Evolutionary conservation across 768 basidiomycete species (phyloP).

Genomic region (Lentinula raphanica): DNA sequence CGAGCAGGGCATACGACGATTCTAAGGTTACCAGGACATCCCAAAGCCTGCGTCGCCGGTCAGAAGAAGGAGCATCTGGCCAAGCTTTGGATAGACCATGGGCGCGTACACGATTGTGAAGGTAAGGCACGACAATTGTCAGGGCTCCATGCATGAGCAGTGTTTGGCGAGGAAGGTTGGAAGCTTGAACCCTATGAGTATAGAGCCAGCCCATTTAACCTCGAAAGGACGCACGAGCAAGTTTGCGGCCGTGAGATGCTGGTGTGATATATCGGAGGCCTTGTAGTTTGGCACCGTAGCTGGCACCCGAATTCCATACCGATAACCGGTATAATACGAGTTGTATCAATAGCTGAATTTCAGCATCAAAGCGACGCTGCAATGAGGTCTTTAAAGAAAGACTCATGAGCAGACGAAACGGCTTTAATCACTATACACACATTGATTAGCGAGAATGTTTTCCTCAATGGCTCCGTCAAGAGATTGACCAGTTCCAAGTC

Average conservation of each 20-base stretch:
- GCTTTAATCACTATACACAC: constrained; percentile 34
- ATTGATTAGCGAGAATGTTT: constrained; percentile 60
- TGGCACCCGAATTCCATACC: constrained; percentile 74
- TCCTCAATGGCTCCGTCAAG: constrained; percentile 76
- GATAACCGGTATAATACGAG: constrained; percentile 76
- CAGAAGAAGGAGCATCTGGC: constrained; percentile 85
- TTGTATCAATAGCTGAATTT: constrained; percentile 65
- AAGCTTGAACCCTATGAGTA: constrained; percentile 36
- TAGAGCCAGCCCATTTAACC: constrained; percentile 4
- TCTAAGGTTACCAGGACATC: constrained; percentile 60
- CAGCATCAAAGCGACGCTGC: constrained; percentile 64
- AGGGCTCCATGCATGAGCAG: constrained; percentile 65
- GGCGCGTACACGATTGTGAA: constrained; percentile 66
- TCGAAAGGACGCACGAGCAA: constrained; percentile 32
- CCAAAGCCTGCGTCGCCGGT: constrained; percentile 73
- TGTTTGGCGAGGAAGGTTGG: constrained; percentile 56
- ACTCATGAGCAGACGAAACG: constrained; percentile 14
- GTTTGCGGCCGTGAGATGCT: constrained; percentile 13
- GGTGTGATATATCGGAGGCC: constrained; percentile 58
- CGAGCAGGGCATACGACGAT: constrained; percentile 55
- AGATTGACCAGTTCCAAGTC: constrained; percentile 84
- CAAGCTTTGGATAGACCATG: constrained; percentile 81
- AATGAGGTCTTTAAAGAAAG: constrained; percentile 44
- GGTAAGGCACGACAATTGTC: constrained; percentile 73
- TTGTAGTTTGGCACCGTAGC: constrained; percentile 80